Evolutionary conservation across 768 basidiomycete genomes (phyloP), one percentile per base, ranked within the genome.

Genomic region (Lactarius akahatsu): DNA sequence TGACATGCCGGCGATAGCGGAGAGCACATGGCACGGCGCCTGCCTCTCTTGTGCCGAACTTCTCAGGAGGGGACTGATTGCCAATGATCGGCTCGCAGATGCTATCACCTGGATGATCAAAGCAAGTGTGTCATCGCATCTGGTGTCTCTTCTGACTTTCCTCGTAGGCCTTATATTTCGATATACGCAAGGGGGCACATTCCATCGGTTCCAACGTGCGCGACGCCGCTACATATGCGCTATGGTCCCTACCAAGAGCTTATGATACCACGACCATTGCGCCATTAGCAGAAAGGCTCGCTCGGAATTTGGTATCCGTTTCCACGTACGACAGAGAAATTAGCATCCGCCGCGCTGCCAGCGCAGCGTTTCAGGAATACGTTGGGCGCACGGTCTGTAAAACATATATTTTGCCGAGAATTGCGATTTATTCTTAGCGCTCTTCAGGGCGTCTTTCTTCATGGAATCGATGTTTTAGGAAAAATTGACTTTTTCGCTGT

Each of bases 401-500:
- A 56, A 18, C 26, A 18, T 47, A 34, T 26, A 18, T 7, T 16
- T 40, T 38, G 59, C 50, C 57, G 65, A 52, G 28, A 64, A 61
- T 26, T 55, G 50, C 20, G 59, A 52, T 41, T 57, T 8, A 47
- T 57, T 55, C 30, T 64, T 61, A 71, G 68, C 50, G 61, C 62
- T 72, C 65, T 68, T 34, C 72, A 98, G 96, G 88, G 85, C 67
- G 78, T 96, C 61, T 96, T 98, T 75, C 88, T 92, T 55, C 90
- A 96, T 77, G 97, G 97, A 2, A 97, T 99, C 69, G 93, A 94
- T 73, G 90, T 98, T 30, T 80, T 99, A 55, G 83, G 88, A 50
- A 91, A 92, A 75, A 92, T 92, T 0, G 97, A 99, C 78, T 98
- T 98, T 76, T 98, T 94, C 78, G 89, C 94, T 47, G 91, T 98